Percentiles rank a stretch among this genome's conserved stretches.
Conservation (phyloP, 768 basidiomycete species). For the Mycena rebaudengoi region DNA sequence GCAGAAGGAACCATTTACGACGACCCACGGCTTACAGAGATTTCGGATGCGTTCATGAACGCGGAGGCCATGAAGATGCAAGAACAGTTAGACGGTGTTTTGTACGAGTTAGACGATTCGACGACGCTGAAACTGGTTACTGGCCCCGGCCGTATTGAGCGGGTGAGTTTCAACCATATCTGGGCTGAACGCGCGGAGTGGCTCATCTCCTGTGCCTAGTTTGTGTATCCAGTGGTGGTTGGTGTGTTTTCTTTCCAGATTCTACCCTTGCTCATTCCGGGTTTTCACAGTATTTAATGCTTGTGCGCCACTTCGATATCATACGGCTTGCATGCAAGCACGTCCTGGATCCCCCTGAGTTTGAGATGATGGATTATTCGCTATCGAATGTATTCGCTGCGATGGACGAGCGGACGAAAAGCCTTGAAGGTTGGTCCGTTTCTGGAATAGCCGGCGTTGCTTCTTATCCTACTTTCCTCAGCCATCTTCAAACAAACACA, state of each 20-base stretch:
- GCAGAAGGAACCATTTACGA: background rate
- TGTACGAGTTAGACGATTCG: conserved; percentile 25
- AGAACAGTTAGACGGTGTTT: conserved; percentile 13
- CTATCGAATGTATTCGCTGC: conserved; percentile 13
- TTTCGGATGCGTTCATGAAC: background rate
- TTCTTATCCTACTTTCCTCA: background rate
- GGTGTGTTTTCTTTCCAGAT: background rate
- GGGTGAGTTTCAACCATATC: too few relatives aligned
- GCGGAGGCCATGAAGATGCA: conserved; percentile 23
- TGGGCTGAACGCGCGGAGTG: too few relatives aligned
- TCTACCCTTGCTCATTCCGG: conserved; percentile 18
- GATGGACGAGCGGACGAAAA: conserved; percentile 18
- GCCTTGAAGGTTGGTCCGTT: conserved; percentile 9
- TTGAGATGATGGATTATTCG: conserved; percentile 15
- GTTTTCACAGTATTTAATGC: conserved; percentile 8
- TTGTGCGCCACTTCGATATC: conserved; percentile 25
- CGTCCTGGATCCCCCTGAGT: conserved; percentile 3
- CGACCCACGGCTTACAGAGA: conserved; percentile 11
- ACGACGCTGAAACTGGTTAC: conserved; percentile 28
- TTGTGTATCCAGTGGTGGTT: background rate
- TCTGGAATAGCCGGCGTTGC: background rate
- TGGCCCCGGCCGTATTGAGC: conserved; percentile 30
- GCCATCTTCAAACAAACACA: conserved; percentile 10
- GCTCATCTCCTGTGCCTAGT: background rate
- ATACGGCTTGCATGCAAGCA: conserved; percentile 21